Evolutionary conservation across 345 rosid species (phyloP), one percentile per base, ranked within the genome.

Genomic region (Luvunga scandens): DNA sequence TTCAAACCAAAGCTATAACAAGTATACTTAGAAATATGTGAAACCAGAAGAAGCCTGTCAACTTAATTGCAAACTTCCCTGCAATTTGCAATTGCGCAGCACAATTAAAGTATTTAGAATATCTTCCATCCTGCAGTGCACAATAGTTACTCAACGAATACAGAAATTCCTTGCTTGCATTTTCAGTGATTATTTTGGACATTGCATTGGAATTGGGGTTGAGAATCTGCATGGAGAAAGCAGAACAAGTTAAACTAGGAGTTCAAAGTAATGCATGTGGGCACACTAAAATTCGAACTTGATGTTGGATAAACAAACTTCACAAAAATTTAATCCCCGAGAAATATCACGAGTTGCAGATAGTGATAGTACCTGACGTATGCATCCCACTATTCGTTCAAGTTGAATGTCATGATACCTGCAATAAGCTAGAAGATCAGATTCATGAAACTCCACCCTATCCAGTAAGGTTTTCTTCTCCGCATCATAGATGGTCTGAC

Each of bases 201-300:
- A 95, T 95, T 6, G 98, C 98, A 86, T 95, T 94, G 69, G 99
- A 95, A 81, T 95, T 93, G 75, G 98, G 99, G 80, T 93, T 95
- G 71, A 95, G 98, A 86, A 95, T 91, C 99, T 95, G 91, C 86
- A 76, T 30, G 42, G 71, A 71, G 76, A 76, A 59, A 79, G 86
- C 33, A 77, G 78, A 33, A 59, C 45, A 63, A 65, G 18, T 45
- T 30, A 77, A 77, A 39, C 19, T 57, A 74, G 22, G 53, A 59
- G 53, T 70, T 75, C 34, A 78, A 56, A 45, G 5, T 42, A 42
- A 42, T 42, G 16, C 50, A 42, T 45, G 18, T 13, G 50, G 50
- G 50, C 18, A 63, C 31, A 18, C 30, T 25, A 68, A 38, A 48
- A 39, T 25, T 18, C 25, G 9, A 27, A 53, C 53, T 21, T 69